Evolutionary conservation across 2,329 filamentous ascomycete genomes (phyloP), one percentile per base, ranked within the genome.

Genomic region (Monosporascus sp.): DNA sequence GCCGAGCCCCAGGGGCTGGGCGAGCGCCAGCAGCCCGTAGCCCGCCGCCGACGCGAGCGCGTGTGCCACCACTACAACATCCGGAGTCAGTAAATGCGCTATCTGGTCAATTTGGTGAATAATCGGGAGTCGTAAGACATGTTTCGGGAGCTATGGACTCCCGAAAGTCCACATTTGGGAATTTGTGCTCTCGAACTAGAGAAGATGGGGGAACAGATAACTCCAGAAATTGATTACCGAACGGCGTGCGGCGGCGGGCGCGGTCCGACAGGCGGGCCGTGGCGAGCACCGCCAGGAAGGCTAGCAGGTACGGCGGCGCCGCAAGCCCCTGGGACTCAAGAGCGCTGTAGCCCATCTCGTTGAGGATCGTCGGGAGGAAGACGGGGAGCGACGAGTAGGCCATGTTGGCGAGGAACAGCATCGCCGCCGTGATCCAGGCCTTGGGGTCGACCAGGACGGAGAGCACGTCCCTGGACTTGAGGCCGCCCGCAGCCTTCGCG

Each of bases 401-500:
- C 68, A 95, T 87, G 70, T 96, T 96, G 65, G 88, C 85, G 69
- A 87, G 84, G 75, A 95, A 91, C 76, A 95, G 89, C 82, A 96
- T 95, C 61, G 82, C 71, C 1, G 90, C 87, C 5, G 88, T 88
- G 43, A 93, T 76, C 73, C 89, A 93, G 53, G 82, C 82, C 59
- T 85, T 85, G 0, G 87, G 86, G 69, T 91, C 87, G 45, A 65
- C 61, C 31, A 90, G 70, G 2, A 82, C 81, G 55, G 79, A 72
- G 15, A 82, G 64, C 41, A 88, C 76, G 60, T 88, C 84, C 31
- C 69, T 68, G 62, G 76, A 72, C 40, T 82, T 73, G 48, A 88
- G 74, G 7, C 74, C 71, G 7, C 59, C 41, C 6, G 48, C 40
- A 22, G 51, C 62, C 61, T 6, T 55, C 22, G 1, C 41, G 47